These are phyloP conservation scores for Exophiala mesophila DNA, from an alignment of 2,329 filamentous ascomycete genomes.

Conservation along the genomic window DNA sequence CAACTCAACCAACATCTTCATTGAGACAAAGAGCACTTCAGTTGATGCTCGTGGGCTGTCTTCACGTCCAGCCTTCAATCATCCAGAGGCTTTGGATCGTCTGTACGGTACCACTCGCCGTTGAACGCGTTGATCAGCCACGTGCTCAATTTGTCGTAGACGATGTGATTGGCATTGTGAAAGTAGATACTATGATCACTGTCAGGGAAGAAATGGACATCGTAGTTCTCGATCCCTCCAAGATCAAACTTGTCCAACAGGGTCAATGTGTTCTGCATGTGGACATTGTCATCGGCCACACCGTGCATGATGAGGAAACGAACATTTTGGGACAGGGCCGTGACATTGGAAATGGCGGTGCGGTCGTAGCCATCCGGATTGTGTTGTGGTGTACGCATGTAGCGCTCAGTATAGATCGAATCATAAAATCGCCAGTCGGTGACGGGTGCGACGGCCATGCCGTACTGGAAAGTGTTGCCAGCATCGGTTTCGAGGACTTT, in stretches of 20 bases:
- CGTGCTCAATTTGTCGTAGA: constrained; percentile 82
- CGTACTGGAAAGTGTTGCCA: constrained; percentile 86
- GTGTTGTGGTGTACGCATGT: constrained; percentile 90
- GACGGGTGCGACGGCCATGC: constrained; percentile 97
- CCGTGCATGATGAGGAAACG: constrained; percentile 96
- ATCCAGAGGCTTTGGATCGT: constrained; percentile 19
- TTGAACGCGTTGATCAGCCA: constrained; percentile 99
- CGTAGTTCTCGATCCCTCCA: constrained; percentile 81
- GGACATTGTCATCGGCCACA: constrained; percentile 94
- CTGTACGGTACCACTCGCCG: constrained; percentile 72
- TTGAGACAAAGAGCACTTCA: too few relatives aligned
- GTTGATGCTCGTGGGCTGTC: too few relatives aligned
- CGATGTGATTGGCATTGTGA: constrained; percentile 83
- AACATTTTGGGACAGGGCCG: constrained; percentile 68
- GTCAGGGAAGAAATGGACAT: constrained; percentile 94
- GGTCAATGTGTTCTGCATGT: constrained; percentile 88
- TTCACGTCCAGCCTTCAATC: too few relatives aligned
- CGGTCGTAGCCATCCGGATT: constrained; percentile 74
- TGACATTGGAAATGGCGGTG: constrained; percentile 68
- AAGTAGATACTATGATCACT: constrained; percentile 94
- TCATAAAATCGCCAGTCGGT: constrained; percentile 98
- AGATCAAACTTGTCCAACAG: constrained; percentile 83
- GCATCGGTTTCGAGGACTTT: constrained; percentile 92
- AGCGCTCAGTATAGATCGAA: constrained; percentile 88
- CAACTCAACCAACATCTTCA: too few relatives aligned